A percentile compares a stretch with the other conserved stretches of the same genome.
phyloP scores from a whole-genome alignment of 345 rosid genomes.

The Brassica rapa region DNA sequence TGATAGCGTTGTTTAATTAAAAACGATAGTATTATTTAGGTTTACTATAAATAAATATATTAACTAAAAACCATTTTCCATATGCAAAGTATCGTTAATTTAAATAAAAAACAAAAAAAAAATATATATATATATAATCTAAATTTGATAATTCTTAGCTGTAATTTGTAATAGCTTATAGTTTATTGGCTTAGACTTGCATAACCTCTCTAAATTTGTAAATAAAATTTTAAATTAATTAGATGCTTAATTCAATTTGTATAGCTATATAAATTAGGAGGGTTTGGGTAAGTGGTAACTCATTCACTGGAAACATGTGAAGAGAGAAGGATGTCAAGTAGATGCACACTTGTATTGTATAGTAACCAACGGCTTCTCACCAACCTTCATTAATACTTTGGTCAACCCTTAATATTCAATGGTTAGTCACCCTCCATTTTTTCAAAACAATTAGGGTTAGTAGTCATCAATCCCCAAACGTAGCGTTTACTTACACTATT shows the following conservation, averaged over 20 bases:
- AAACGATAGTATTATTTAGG: not conserved
- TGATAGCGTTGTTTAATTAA: not conserved
- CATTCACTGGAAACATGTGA: conserved; percentile 37
- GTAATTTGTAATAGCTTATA: not conserved
- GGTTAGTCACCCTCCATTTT: not conserved
- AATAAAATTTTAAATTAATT: not conserved
- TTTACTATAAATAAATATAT: not conserved
- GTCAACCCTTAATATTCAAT: not conserved
- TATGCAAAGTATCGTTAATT: not conserved
- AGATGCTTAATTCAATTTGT: not conserved
- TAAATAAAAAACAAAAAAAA: not conserved
- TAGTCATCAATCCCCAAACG: not conserved
- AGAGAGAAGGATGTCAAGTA: conserved; percentile 13
- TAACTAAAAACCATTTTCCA: not conserved
- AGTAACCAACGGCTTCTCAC: not conserved
- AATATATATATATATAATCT: not conserved
- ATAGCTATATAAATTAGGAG: conserved; percentile 11
- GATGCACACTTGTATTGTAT: not conserved
- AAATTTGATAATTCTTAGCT: not conserved
- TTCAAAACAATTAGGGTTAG: not conserved
- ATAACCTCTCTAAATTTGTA: not conserved
- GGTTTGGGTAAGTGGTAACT: conserved; percentile 33
- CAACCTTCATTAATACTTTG: not conserved
- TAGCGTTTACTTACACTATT: not conserved
- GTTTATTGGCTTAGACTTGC: not conserved